Conservation (phyloP, 257 asterid genomes). For the Solanum neorickii region DNA sequence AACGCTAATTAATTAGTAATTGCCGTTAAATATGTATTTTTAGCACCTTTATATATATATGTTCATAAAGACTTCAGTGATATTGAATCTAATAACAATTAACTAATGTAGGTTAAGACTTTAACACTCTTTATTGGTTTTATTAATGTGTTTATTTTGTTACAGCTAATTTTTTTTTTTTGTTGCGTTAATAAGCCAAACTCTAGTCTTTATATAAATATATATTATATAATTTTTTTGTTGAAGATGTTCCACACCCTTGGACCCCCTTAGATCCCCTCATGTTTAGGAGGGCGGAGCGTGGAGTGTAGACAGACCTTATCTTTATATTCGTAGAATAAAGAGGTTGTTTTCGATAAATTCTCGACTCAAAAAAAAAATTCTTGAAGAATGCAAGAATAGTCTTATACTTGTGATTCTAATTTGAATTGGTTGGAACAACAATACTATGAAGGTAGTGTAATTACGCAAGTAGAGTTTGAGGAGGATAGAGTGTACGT, state of each 20-base stretch:
- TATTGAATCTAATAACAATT: too few relatives aligned
- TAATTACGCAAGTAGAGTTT: neutral
- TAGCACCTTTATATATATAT: too few relatives aligned
- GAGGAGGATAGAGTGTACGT: neutral
- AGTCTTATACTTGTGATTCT: neutral
- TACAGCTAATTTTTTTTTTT: too few relatives aligned
- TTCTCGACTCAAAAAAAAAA: too few relatives aligned
- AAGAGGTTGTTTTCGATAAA: neutral
- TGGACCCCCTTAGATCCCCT: neutral
- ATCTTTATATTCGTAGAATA: neutral
- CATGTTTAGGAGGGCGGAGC: neutral
- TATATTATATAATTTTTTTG: neutral
- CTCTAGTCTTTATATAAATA: neutral
- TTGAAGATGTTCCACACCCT: neutral
- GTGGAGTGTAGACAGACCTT: accelerated
- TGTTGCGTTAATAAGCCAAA: neutral
- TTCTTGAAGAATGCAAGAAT: neutral
- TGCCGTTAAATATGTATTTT: too few relatives aligned
- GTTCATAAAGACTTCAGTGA: too few relatives aligned
- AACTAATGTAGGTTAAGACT: too few relatives aligned
- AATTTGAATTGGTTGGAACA: neutral
- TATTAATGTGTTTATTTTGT: too few relatives aligned
- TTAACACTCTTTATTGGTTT: too few relatives aligned
- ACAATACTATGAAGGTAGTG: neutral
- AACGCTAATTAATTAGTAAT: too few relatives aligned